Evolutionary conservation across 2,329 filamentous ascomycete genomes (phyloP), one percentile per base, ranked within the genome.

Genomic region (Ramularia endophylla): DNA sequence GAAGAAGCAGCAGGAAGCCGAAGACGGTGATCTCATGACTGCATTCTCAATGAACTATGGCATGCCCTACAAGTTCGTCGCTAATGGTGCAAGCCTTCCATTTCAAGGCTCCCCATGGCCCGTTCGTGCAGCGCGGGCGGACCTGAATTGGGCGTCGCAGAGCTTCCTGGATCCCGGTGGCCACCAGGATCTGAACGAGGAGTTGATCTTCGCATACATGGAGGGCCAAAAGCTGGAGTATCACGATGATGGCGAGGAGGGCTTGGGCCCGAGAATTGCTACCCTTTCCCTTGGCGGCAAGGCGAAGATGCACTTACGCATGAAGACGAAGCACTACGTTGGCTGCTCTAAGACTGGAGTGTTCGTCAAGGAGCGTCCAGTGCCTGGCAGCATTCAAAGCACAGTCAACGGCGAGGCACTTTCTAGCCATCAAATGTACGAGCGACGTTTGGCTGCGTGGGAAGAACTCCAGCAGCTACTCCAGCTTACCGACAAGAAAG

Each of bases 61-160:
- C 2, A 80, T 80, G 45, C 72, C 73, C 0, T 85, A 85, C 59
- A 83, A 84, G 40, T 85, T 80, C 52, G 71, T 77, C 27, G 78
- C 80, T 1, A 65, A 69, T 1, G 73, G 77, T 2, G 62, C 70
- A 5, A 74, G 68, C 3, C 64, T 59, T n/a, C 60, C 66, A 0
- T 80, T 81, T 43, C 52, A 61, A 2, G 62, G 69, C 4, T 72
- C 76, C 0, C 74, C 60, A 2, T 54, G 52, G 47, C 47, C 58
- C 1, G 67, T 84, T 2, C 64, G 73, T 5, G 63, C 68, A 32
- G 68, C 72, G 0, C 65, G 80, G 0, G 67, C 70, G 5, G 67
- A 74, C 3, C 51, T 82, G 34, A 72, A 71, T 17, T 81, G 77
- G 77, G 75, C 73, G 3, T 72, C 72, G 1, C 47, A 67, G 31